Evolutionary conservation across 257 asterid genomes (phyloP).

Genomic region (Phtheirospermum japonicum): DNA sequence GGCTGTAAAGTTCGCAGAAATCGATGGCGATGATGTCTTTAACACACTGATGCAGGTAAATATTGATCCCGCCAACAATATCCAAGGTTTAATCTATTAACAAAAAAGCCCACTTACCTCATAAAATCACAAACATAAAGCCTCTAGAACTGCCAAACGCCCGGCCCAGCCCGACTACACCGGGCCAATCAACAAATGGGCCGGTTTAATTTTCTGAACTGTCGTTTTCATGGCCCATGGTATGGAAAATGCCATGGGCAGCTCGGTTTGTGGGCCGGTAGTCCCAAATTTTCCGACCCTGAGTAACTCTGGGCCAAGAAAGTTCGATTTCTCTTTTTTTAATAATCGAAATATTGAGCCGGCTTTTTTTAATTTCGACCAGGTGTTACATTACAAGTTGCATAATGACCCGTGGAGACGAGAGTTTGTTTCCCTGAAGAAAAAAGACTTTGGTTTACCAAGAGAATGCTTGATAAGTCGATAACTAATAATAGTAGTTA

Average conservation of each 20-base stretch:
- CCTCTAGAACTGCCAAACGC: too few species aligned
- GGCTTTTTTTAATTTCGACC: constrained; percentile 15
- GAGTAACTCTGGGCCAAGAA: not conserved
- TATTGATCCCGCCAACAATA: not conserved
- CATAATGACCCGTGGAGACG: constrained; percentile 88
- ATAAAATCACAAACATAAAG: too few species aligned
- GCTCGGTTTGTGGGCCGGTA: too few species aligned
- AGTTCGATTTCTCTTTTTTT: not conserved
- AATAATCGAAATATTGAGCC: constrained; percentile 11
- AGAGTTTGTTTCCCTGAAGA: constrained; percentile 31
- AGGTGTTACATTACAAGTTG: constrained; percentile 88
- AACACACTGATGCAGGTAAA: constrained; percentile 80
- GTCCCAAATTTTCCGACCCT: too few species aligned
- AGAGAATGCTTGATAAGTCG: constrained; percentile 53
- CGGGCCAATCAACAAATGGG: too few species aligned
- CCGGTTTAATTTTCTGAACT: too few species aligned
- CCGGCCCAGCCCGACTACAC: too few species aligned
- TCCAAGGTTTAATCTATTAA: not conserved
- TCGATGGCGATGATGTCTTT: constrained; percentile 69
- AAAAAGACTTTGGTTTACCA: constrained; percentile 65
- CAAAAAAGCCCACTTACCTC: not conserved
- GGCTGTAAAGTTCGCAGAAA: constrained; percentile 58
- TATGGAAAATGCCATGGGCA: too few species aligned
- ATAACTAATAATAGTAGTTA: constrained; percentile 19
- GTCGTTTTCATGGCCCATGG: too few species aligned